Base-by-base conservation (phyloP, 371 early-diverging fungal genomes). In the Caulochytrium protostelioides region DNA sequence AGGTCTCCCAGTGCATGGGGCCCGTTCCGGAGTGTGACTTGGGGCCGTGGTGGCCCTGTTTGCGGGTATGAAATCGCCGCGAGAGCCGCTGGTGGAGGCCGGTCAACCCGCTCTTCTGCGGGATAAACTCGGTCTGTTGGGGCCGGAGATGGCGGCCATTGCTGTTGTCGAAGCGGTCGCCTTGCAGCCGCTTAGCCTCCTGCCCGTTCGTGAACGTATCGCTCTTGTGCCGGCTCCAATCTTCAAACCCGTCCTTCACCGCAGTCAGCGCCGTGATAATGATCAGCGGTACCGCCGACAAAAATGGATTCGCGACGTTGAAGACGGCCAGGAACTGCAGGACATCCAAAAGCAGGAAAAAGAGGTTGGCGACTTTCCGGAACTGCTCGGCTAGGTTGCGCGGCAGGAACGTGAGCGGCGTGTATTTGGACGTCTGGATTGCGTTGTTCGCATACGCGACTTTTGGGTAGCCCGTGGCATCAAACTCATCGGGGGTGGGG, bases 361-460 rank as follows among this genome's bases (percentile, higher is more conserved):
- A 94, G 10, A 86, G 36, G 49, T 92, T 92, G 42, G 82, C 83
- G 3, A 83, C 64, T 41, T 81, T 76, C 21, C 79, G 66, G 41
- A 91, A 83, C 55, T 97, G 97, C 40, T 80, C 81, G 30, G 77
- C 70, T 12, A 95, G 48, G 44, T 95, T 85, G 39, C 78, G 75
- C 13, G 97, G 97, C 31, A 97, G 35, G 54, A 95, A 97, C 0
- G 76, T 73, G 18, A 78, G 36, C 8, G 70, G 52, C 26, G 78
- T 83, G 57, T 77, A 92, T 57, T 75, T 85, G 30, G 82, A 74
- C 22, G 78, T 84, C 32, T 55, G 70, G 36, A 86, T 65, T 18
- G 66, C 62, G 48, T 85, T 85, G 47, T 39, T n/a, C n/a, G n/a
- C n/a, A n/a, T n/a, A n/a, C n/a, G n/a, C n/a, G n/a, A n/a, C n/a